phyloP scores from a whole-genome alignment of 2,329 filamentous ascomycete genomes.

The Paecilomyces fulvus region DNA sequence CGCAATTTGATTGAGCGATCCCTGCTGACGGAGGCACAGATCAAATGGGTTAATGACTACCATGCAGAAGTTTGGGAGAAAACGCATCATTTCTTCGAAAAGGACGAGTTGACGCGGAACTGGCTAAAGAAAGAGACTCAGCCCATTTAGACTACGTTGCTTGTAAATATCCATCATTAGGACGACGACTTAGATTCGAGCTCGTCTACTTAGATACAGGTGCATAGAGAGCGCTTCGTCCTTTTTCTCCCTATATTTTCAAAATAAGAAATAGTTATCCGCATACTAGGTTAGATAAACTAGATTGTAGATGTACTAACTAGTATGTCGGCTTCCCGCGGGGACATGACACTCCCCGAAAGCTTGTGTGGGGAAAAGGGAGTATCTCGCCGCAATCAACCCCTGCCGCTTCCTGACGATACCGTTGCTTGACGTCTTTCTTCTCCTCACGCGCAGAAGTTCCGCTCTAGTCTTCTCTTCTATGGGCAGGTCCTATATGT shows the following conservation, averaged over 20 bases:
- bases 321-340: not conserved
- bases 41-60: slow-evolving; percentile 79
- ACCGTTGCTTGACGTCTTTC: not conserved
- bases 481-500: not conserved
- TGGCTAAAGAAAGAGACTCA: slow-evolving; percentile 88
- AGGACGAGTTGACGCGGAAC: slow-evolving; percentile 60
- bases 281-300: too few species aligned
- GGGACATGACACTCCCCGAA: not conserved
- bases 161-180: not conserved
- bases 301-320: too few species aligned
- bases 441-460: not conserved
- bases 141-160: slow-evolving; percentile 35
- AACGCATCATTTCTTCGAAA: slow-evolving; percentile 66
- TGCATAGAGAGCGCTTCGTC: not conserved
- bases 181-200: not conserved
- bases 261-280: too few species aligned
- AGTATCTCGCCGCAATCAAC: not conserved
- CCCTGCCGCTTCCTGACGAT: not conserved
- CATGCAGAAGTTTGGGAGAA: slow-evolving; percentile 74
- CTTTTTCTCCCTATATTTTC: too few species aligned
- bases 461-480: not conserved
- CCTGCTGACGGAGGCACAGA: slow-evolving; percentile 66
- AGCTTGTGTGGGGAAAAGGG: not conserved
- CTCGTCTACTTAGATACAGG: not conserved
- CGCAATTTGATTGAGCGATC: slow-evolving; percentile 71